Base-by-base conservation (phyloP, 2,329 filamentous ascomycete genomes). In the Pyricularia pennisetigena region DNA sequence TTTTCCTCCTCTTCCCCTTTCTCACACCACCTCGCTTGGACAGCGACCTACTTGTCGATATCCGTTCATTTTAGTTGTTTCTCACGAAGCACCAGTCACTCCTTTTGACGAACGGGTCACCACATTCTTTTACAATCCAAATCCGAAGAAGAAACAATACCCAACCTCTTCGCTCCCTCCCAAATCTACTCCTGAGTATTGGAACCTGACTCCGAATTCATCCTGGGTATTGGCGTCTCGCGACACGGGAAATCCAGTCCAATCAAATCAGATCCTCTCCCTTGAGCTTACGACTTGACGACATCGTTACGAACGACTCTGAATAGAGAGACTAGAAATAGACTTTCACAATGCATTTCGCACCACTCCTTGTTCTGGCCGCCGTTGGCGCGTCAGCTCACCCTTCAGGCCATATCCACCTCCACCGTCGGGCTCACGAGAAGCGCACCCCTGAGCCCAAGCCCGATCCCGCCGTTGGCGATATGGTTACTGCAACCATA, bases 381-480 rank as follows among this genome's bases (percentile, higher is more conserved):
- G 75, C 74, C 69, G 68, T 76, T 67, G 74, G 74, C 68, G 77
- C 70, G 28, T 72, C 74, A 9, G 77, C 76, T 20, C 75, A 76
- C 71, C 77, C 77, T 5, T 77, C 76, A 3, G 75, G 74, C 68
- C 76, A 78, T 66, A 83, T 71, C 68, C 77, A 78, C 71, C 68
- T 73, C 24, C 77, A 79, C 73, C 76, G 75, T 67, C 71, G 71
- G 49, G 70, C 70, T 67, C 72, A 76, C 65, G 71, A 73, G 65
- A 74, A 73, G 71, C 71, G 72, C 23, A 69, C 69, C 20, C 66
- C 66, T 26, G 30, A 54, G 26, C 66, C 69, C 69, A 49, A 71
- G 71, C 69, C 71, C 63, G 70, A 73, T 67, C 71, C 70, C 23
- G 69, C 54, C 63, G 69, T 68, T 10, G 71, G 69, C 1, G 68